Evolutionary conservation across 1,284 basidiomycete species (phyloP).

Genomic region (Ceratorhiza oryzae-sativae): DNA sequence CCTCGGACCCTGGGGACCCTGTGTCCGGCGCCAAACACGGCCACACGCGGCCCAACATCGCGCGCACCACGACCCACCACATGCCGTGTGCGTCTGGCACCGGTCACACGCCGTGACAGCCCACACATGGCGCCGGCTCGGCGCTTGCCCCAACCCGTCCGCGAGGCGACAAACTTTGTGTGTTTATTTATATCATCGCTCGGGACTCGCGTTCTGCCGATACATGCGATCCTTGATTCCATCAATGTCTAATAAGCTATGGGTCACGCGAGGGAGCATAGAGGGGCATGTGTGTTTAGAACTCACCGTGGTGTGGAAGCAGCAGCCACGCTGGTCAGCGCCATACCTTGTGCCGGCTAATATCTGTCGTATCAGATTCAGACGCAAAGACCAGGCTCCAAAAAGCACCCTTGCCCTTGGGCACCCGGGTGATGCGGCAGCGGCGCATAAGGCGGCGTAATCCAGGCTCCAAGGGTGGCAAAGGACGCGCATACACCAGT

Average conservation of each 20-base stretch:
- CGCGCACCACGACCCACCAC: not conserved
- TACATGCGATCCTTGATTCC: not conserved
- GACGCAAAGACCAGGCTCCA: not conserved
- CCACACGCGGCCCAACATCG: not conserved
- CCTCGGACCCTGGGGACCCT: constrained; percentile 18
- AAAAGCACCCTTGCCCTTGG: constrained; percentile 22
- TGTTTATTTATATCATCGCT: not conserved
- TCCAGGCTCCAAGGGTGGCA: not conserved
- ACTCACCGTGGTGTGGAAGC: constrained; percentile 1
- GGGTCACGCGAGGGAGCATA: constrained; percentile 4
- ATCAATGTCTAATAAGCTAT: constrained; percentile 21
- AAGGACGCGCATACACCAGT: constrained; percentile 31
- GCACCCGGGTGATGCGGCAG: not conserved
- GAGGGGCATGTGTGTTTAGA: not conserved
- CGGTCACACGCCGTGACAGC: too few species aligned
- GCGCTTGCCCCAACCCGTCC: not conserved
- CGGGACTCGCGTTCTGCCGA: not conserved
- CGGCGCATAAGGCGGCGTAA: not conserved
- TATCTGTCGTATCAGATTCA: constrained; percentile 16
- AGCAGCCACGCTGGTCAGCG: constrained; percentile 14
- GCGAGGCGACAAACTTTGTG: not conserved
- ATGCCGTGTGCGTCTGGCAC: not conserved
- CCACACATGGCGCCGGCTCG: too few species aligned
- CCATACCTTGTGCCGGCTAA: constrained; percentile 12
- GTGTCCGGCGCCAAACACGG: not conserved